Evolutionary conservation across 208 protist species (phyloP).

Genomic region (Trypanosomatidae sp.): DNA sequence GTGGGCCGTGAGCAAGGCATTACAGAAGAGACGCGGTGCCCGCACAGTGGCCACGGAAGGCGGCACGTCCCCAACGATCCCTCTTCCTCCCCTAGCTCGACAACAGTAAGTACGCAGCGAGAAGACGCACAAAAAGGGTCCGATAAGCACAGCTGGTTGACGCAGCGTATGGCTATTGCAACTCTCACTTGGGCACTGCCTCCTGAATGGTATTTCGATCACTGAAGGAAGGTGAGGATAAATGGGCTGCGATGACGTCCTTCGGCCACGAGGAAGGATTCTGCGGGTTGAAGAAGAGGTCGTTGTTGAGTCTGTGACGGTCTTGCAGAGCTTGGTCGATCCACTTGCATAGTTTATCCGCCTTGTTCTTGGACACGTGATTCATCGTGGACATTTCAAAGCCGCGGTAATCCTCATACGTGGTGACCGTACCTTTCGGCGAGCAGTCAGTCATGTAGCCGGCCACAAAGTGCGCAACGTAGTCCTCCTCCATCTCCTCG

Average conservation of each 20-base stretch:
- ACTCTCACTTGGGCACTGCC: slow-evolving; percentile 5
- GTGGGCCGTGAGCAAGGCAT: background rate
- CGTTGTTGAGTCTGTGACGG: slow-evolving; percentile 36
- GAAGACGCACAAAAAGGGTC: background rate
- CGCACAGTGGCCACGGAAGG: background rate
- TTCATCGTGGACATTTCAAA: slow-evolving; percentile 45
- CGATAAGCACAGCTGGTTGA: background rate
- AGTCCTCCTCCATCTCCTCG: slow-evolving; percentile 9
- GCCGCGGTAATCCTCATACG: slow-evolving; percentile 65
- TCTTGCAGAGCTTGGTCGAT: slow-evolving; percentile 50
- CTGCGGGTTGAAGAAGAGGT: slow-evolving; percentile 56
- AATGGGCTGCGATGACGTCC: slow-evolving; percentile 38
- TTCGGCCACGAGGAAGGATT: slow-evolving; percentile 46
- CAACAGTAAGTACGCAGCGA: background rate
- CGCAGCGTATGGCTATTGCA: no score
- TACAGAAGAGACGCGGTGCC: background rate
- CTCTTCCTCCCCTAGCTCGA: background rate
- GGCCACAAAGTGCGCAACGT: slow-evolving; percentile 19
- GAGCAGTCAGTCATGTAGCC: slow-evolving; percentile 35
- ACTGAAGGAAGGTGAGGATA: slow-evolving; percentile 23
- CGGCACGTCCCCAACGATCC: background rate
- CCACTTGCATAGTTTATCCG: slow-evolving; percentile 69
- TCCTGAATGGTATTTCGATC: slow-evolving; percentile 20
- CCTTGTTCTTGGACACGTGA: slow-evolving; percentile 45
- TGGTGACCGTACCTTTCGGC: slow-evolving; percentile 34